Percentiles rank a stretch among this genome's conserved stretches.
These are phyloP conservation scores for Salix koriyanagi DNA, from an alignment of 345 rosid genomes.

Conservation along the genomic window DNA sequence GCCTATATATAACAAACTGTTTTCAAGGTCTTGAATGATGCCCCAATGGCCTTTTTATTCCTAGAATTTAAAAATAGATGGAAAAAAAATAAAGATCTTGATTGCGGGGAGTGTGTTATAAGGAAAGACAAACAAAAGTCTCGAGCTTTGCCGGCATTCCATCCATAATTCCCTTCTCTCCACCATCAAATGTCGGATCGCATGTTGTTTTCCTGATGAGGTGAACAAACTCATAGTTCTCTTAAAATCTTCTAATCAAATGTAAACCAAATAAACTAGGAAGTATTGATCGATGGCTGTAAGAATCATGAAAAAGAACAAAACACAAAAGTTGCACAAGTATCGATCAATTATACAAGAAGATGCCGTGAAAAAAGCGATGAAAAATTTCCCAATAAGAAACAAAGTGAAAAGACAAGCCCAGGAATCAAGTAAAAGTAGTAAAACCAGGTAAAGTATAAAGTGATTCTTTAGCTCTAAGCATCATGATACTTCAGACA, in stretches of 20 bases:
- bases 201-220: conserved; percentile 20
- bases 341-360: not conserved
- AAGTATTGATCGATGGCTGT: not conserved
- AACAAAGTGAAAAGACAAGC: conserved; percentile 12
- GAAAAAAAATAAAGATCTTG: not conserved
- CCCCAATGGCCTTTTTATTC: not conserved
- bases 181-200: conserved; percentile 51
- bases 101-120: conserved; percentile 18
- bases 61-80: not conserved
- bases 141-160: conserved; percentile 39
- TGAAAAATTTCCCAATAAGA: conserved; percentile 1
- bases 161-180: conserved; percentile 30
- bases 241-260: not conserved
- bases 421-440: conserved; percentile 43
- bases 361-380: not conserved
- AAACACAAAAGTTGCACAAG: not conserved
- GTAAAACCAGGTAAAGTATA: conserved; percentile 25
- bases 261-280: not conserved
- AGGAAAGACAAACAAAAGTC: conserved; percentile 27
- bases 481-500: conserved; percentile 2
- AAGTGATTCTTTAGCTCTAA: conserved; percentile 18
- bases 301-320: not conserved
- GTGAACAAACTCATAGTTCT: conserved; percentile 13
- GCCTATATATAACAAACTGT: not conserved
- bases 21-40: not conserved